Percentiles rank a stretch among this genome's conserved stretches.
These are phyloP conservation scores for Ziziphus jujuba DNA, from an alignment of 306 rosid genomes.

Conservation along the genomic window DNA sequence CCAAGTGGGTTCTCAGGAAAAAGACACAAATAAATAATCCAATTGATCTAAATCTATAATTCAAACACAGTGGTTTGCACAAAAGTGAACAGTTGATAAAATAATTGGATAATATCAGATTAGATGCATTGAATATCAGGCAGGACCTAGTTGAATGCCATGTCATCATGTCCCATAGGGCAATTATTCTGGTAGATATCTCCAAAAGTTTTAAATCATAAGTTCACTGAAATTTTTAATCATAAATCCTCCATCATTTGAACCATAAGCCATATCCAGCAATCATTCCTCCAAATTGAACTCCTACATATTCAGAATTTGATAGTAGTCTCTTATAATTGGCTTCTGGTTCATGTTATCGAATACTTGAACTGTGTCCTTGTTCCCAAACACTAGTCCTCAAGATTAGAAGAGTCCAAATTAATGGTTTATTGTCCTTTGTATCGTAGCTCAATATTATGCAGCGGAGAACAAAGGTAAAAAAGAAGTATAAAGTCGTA, in stretches of 20 bases:
- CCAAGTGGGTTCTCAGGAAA: too few species aligned
- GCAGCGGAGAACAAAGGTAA: background rate
- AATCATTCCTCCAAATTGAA: slow-evolving; percentile 42
- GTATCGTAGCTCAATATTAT: too few species aligned
- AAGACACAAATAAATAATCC: too few species aligned
- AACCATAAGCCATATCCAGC: slow-evolving; percentile 38
- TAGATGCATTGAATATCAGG: background rate
- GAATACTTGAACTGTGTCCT: too few species aligned
- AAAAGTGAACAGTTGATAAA: too few species aligned
- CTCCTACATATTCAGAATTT: slow-evolving; percentile 30
- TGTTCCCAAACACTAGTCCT: too few species aligned
- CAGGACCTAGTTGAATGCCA: slow-evolving; percentile 36
- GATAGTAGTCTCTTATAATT: too few species aligned
- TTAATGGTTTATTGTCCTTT: too few species aligned
- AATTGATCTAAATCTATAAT: too few species aligned
- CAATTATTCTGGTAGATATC: slow-evolving; percentile 42
- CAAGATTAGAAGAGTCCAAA: too few species aligned
- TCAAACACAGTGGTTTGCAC: too few species aligned
- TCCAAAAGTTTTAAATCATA: slow-evolving; percentile 36
- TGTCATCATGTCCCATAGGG: slow-evolving; percentile 36
- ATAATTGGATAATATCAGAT: background rate
- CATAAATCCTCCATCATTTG: slow-evolving; percentile 39
- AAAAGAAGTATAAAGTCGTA: slow-evolving; percentile 4
- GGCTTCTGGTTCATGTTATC: too few species aligned
- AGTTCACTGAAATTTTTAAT: slow-evolving; percentile 46